These are phyloP conservation scores for Posidonia australis DNA, from an alignment of 106 monocot species.

Conservation along the genomic window DNA sequence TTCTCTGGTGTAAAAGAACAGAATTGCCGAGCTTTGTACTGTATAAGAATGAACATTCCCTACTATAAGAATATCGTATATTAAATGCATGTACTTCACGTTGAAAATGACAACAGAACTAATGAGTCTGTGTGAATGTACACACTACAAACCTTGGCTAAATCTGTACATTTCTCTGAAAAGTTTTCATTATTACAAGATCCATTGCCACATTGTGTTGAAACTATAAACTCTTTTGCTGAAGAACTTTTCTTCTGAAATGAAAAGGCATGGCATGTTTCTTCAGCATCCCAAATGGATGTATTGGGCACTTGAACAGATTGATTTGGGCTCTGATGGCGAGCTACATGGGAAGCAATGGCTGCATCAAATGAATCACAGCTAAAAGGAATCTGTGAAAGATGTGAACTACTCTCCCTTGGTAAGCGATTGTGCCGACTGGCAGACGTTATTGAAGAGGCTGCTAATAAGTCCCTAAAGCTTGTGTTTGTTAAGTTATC, in stretches of 20 bases:
- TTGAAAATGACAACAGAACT: no score
- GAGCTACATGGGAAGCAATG: slow-evolving; percentile 45
- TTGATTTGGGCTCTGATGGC: slow-evolving; percentile 11
- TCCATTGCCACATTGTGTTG: slow-evolving; percentile 4
- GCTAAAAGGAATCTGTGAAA: slow-evolving; percentile 28
- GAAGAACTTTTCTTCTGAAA: slow-evolving; percentile 13
- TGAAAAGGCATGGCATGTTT: slow-evolving; percentile 80
- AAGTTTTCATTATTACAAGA: neutral
- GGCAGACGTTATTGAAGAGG: slow-evolving; percentile 26
- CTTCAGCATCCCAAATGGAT: slow-evolving; percentile 72
- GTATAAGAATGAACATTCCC: neutral
- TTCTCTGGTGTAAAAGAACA: neutral
- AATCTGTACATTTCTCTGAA: slow-evolving; percentile 20
- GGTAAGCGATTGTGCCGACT: neutral
- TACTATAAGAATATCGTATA: no score
- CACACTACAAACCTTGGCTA: slow-evolving; percentile 37
- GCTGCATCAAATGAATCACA: slow-evolving; percentile 86
- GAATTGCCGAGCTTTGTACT: neutral
- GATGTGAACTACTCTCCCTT: slow-evolving; percentile 3
- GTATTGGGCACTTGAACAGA: slow-evolving; percentile 15
- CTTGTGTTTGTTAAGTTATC: slow-evolving; percentile 74
- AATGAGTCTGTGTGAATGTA: neutral
- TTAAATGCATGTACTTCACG: no score
- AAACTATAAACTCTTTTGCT: neutral
- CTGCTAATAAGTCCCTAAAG: slow-evolving; percentile 41